Evolutionary conservation across 2,329 filamentous ascomycete genomes (phyloP), one percentile per base, ranked within the genome.

Genomic region (Thermoascus crustaceus): DNA sequence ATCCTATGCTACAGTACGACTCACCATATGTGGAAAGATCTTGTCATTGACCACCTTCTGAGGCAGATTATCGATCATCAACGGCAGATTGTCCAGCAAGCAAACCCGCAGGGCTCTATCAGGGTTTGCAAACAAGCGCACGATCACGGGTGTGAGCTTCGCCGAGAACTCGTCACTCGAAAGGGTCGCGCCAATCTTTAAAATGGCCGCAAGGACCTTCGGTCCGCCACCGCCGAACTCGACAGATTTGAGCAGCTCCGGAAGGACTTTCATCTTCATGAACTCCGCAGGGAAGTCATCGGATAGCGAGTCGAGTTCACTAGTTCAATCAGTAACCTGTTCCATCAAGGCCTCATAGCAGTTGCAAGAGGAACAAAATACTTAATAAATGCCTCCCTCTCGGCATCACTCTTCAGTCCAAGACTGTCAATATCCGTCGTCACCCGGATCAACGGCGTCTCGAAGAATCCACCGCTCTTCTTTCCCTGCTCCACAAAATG

Each of bases 221-320:
- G 89, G 85, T 0, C 91, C 91, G 18, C 91, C 91, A 7, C 89
- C 91, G 5, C 91, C 91, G 58, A 95, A 98, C 53, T 98, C 91
- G n/a, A 96, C 87, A 0, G 88, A 94, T 56, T 96, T 98, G n/a
- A 98, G 72, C 19, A 98, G 68, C 55, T 98, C 91, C 0, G 91
- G 91, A 6, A 98, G 71, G 3, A 98, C 79, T 54, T 96, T 98
- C 73, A 94, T 84, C 57, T 93, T 94, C 71, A 96, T 94, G 60
- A 94, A 98, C 40, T 96, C 91, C 54, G 95, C 89, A 0, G 91
- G 91, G 42, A 96, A 95, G 58, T 98, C 88, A 47, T 95, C 86
- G 0, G 86, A 82, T 4, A 95, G 72, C 40, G 83, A 73, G 46
- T 94, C 86, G 4, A 98, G 74, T 52, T 94, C 85, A 46, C 69